Evolutionary conservation across 495 filamentous ascomycete species (phyloP), one percentile per base, ranked within the genome.

Genomic region (Podospora comata): DNA sequence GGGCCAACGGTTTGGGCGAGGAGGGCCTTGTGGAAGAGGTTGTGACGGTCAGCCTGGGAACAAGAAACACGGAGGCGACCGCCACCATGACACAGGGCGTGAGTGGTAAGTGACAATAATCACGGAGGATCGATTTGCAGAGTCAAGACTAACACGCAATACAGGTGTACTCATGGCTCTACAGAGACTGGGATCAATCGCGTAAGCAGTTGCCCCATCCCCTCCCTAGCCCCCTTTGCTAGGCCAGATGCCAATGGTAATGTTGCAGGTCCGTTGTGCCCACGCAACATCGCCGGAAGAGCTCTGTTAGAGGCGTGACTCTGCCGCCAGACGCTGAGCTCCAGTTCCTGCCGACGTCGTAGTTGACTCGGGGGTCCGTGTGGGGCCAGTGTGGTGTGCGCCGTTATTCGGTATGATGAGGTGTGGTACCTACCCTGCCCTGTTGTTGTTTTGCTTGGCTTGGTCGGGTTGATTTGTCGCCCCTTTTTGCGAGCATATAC

Each of bases 61-160:
- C 83, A 71, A 82, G 93, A 59, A 96, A 92, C 79, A 97, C 93
- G 0, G 91, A 95, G 78, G 94, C 94, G 11, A 89, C 86, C 68
- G 87, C 89, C 18, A 96, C 94, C 2, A 74, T 97, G 72, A 94
- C 92, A 2, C 91, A 94, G 78, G 94, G 94, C 70, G 92, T 96
- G 55, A 95, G 92, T 74, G 93, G 94, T 91, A 77, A 76, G 86
- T 59, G 16, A 18, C 15, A 39, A 18, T 0, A 58, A 3, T 15
- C 61, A 6, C n/a, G 23, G 66, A 72, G 20, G 6, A 39, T 39
- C 6, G 11, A 6, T 11, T 11, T 39, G 5, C 34, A 39, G 34
- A 39, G 11, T 5, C 34, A 39, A 11, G 9, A 58, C 55, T 58
- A 26, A 58, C 55, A 72, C 58, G n/a, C 28, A 13, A 26, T 23